A percentile compares a stretch with the other conserved stretches of the same genome.
Evolutionary conservation across 2,329 filamentous ascomycete genomes (phyloP).

Genomic region (Cordyceps fumosorosea): DNA sequence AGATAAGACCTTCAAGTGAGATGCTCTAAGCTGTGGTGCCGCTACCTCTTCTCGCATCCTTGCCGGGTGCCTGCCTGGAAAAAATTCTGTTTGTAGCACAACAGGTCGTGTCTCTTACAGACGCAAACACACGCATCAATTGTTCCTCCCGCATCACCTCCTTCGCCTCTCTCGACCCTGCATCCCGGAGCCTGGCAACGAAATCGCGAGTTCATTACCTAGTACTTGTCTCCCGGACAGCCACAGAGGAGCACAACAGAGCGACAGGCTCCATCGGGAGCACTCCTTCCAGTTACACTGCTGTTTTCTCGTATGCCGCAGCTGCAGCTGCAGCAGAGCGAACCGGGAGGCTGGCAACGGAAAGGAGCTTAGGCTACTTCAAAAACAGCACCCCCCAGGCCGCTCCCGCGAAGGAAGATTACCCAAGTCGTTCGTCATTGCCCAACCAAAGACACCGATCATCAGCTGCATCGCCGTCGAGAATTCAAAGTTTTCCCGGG

Average conservation of each 20-base stretch:
- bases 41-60: background rate
- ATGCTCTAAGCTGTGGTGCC: background rate
- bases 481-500: slow-evolving; percentile 12
- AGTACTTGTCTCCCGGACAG: background rate
- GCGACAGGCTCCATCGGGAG: background rate
- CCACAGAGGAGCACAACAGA: background rate
- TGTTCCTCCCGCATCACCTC: background rate
- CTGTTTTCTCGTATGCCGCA: background rate
- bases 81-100: slow-evolving; percentile 10
- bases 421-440: background rate
- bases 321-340: slow-evolving; percentile 1
- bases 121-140: slow-evolving; percentile 2
- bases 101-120: background rate
- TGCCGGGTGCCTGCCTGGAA: slow-evolving; percentile 1
- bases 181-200: background rate
- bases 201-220: background rate
- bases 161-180: background rate
- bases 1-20: background rate
- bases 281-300: slow-evolving; percentile 9
- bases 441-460: background rate
- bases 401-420: background rate
- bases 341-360: background rate
- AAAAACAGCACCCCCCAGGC: background rate
- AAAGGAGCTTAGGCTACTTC: background rate
- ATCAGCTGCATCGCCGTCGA: slow-evolving; percentile 11